phyloP scores from a whole-genome alignment of 2,329 filamentous ascomycete species.

The Fusarium multiceps region DNA sequence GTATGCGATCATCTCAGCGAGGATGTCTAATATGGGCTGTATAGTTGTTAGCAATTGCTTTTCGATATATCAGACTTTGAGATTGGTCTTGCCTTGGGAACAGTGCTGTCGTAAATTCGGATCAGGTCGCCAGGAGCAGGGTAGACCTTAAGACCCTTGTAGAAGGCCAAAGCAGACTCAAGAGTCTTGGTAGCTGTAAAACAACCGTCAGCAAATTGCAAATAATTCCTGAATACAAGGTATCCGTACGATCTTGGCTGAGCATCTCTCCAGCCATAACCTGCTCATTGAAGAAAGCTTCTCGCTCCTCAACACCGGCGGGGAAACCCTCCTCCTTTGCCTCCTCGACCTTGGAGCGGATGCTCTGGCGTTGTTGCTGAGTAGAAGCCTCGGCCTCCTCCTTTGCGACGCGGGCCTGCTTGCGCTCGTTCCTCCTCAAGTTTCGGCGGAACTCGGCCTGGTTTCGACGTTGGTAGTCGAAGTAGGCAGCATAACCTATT shows the following conservation, averaged over 20 bases:
- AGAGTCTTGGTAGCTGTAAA: constrained; percentile 72
- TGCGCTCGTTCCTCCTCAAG: constrained; percentile 80
- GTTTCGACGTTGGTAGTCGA: constrained; percentile 74
- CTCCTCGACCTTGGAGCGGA: constrained; percentile 80
- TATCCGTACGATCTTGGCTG: constrained; percentile 78
- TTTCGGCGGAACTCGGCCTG: constrained; percentile 73
- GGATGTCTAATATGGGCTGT: constrained; percentile 90
- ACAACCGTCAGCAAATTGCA: constrained; percentile 25
- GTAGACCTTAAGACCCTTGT: constrained; percentile 98
- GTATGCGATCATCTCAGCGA: constrained; percentile 97
- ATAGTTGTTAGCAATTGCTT: constrained; percentile 32
- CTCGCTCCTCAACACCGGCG: constrained; percentile 88
- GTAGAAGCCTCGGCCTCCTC: constrained; percentile 75
- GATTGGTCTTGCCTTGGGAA: constrained; percentile 77
- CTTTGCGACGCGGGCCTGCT: constrained; percentile 76
- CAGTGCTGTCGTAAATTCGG: constrained; percentile 97
- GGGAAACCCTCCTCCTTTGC: constrained; percentile 95
- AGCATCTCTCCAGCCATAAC: constrained; percentile 89
- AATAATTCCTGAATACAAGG: background rate
- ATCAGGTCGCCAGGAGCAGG: constrained; percentile 93
- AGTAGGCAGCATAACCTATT: constrained; percentile 74
- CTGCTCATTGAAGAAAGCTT: constrained; percentile 96
- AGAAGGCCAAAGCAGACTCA: constrained; percentile 94
- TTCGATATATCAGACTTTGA: background rate
- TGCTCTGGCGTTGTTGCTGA: constrained; percentile 75